Evolutionary conservation across 768 basidiomycete genomes (phyloP), one percentile per base, ranked within the genome.

Genomic region (Collybia sordida): DNA sequence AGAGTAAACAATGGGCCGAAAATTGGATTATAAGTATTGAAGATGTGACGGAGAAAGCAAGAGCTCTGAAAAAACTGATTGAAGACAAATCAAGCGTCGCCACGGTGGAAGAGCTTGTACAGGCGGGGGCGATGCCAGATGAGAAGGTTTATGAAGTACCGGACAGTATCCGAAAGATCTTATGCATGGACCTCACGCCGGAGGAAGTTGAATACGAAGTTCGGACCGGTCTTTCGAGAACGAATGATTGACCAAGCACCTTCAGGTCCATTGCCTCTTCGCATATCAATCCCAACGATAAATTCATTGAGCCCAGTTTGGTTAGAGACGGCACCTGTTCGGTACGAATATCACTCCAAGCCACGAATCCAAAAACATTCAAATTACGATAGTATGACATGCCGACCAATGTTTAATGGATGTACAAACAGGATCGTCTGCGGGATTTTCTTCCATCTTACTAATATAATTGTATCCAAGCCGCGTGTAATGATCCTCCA

Each of bases 11-110:
- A 18, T 57, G 56, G 53, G 48, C 56, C 8, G 45, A 54, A 9
- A 44, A 54, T 6, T 56, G 54, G 58, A 54, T 56, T 19, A 38
- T 50, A n/a, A 45, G 52, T 22, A 56, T 54, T 17, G 58, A 58
- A 14, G 58, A 59, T 42, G 58, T 54, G 11, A 56, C 54, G 21
- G 7, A 39, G 1, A 49, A 35, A 24, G 58, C 52, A n/a, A 52
- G 38, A 45, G 45, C 28, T 4, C 31, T 56, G 21, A 47, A 55
- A 34, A 15, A 28, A 4, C 27, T 35, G 3, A 4, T 59, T 17
- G 48, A 52, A 2, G 49, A 56, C 25, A 17, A 40, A n/a, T n/a
- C 42, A 2, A 17, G 36, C 17, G 36, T 15, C 15, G 44, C 37
- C 4, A 4, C n/a, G n/a, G 9, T 50, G 45, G 50, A 49, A 14